A percentile compares a stretch with the other conserved stretches of the same genome.
These are phyloP conservation scores for Hyaloperonospora arabidopsidis DNA, from an alignment of 352 stramenopile genomes.

Conservation along the genomic window DNA sequence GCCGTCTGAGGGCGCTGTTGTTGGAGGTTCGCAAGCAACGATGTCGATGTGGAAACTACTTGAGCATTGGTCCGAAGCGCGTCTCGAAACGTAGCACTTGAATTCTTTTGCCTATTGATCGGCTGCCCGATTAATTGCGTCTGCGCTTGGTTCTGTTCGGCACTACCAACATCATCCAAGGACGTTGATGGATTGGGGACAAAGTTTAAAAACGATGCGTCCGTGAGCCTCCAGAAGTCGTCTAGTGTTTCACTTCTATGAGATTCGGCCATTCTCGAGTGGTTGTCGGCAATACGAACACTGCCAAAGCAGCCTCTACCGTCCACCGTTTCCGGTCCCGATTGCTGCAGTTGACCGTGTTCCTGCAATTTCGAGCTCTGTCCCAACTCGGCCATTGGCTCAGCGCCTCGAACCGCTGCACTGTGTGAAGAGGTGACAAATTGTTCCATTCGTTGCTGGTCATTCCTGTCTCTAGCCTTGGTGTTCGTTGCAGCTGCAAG, in stretches of 20 bases:
- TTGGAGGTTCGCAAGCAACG: constrained; percentile 8
- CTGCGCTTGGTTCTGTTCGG: constrained; percentile 1
- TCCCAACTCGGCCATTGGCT: constrained; percentile 15
- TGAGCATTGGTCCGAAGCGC: background rate
- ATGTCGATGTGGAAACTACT: constrained; percentile 1
- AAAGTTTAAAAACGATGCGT: constrained; percentile 2
- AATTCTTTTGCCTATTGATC: constrained; percentile 11
- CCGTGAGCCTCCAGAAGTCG: constrained; percentile 13
- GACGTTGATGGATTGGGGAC: background rate
- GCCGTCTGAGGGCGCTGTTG: constrained; percentile 1
- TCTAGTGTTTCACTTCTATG: background rate
- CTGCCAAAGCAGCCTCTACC: constrained; percentile 8
- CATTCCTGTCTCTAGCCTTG: background rate
- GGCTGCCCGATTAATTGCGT: constrained; percentile 1
- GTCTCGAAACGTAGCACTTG: constrained; percentile 9
- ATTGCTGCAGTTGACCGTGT: constrained; percentile 9
- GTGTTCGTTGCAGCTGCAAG: constrained; percentile 1
- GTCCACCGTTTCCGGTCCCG: constrained; percentile 5
- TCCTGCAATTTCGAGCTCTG: background rate
- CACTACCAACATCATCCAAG: background rate
- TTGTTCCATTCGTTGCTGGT: constrained; percentile 4
- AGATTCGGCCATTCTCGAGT: constrained; percentile 2
- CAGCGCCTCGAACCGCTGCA: constrained; percentile 13
- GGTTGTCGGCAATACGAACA: background rate
- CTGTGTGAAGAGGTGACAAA: constrained; percentile 7